Conservation (phyloP, 2,329 filamentous ascomycete species). For the Stagonosporopsis rhizophila region DNA sequence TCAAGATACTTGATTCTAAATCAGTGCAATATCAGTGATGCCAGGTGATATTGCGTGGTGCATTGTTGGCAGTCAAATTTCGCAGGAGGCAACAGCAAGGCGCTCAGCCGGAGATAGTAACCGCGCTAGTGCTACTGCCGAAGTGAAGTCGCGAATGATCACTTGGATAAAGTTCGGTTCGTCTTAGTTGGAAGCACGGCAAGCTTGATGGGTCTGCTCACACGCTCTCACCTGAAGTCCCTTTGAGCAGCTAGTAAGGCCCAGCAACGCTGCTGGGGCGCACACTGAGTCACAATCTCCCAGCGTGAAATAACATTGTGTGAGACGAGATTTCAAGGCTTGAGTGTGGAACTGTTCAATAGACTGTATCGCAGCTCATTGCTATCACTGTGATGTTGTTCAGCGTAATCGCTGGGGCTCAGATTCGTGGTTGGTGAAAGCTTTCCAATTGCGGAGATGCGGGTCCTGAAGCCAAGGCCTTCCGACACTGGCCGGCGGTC, state of each 20-base stretch:
- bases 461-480: slow-evolving; percentile 5
- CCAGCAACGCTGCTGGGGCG: neutral
- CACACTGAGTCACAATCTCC: neutral
- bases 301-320: neutral
- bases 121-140: slow-evolving; percentile 10
- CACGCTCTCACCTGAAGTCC: neutral
- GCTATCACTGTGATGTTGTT: neutral
- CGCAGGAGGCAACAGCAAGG: slow-evolving; percentile 15
- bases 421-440: slow-evolving; percentile 1
- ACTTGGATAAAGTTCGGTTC: neutral
- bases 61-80: neutral
- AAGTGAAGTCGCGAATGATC: neutral
- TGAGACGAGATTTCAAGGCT: neutral
- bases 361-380: too few relatives aligned
- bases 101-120: slow-evolving; percentile 1
- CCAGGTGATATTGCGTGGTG: neutral
- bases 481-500: slow-evolving; percentile 17
- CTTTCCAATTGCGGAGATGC: slow-evolving; percentile 12
- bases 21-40: neutral
- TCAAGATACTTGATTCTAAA: too few relatives aligned
- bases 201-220: neutral
- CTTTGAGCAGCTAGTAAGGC: neutral
- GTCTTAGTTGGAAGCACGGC: neutral
- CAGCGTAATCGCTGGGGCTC: neutral
- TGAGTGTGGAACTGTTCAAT: neutral